These are phyloP conservation scores for Xylaria sp. DNA, from an alignment of 2,329 filamentous ascomycete species.

Conservation along the genomic window DNA sequence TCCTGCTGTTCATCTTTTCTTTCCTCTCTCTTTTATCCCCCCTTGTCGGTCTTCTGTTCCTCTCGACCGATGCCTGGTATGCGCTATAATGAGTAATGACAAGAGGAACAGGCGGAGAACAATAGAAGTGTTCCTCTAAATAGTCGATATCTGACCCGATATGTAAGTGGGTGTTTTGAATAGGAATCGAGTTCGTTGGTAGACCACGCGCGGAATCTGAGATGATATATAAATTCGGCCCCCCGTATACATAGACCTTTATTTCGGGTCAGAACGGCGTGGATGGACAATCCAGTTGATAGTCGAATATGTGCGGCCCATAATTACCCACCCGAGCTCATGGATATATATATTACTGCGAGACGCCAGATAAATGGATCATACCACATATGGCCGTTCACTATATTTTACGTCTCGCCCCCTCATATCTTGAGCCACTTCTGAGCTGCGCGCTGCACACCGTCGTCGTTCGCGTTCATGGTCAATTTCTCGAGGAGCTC, in stretches of 20 bases:
- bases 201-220: too few relatives aligned
- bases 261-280: background rate
- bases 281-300: background rate
- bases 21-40: background rate
- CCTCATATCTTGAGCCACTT: slow-evolving; percentile 52
- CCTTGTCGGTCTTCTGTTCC: background rate
- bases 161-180: background rate
- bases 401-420: background rate
- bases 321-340: background rate
- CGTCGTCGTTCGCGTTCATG: slow-evolving; percentile 52
- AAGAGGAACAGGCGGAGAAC: background rate
- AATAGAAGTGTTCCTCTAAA: too few relatives aligned
- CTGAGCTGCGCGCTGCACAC: slow-evolving; percentile 54
- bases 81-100: background rate
- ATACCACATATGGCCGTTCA: background rate
- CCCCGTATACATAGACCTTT: too few relatives aligned
- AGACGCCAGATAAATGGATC: too few relatives aligned
- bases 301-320: background rate
- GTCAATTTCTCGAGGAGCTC: slow-evolving; percentile 57
- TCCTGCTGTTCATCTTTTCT: background rate
- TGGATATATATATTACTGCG: background rate
- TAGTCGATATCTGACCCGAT: background rate
- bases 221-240: too few relatives aligned
- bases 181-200: background rate
- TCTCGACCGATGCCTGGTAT: too few relatives aligned